Evolutionary conservation across 805 yeast genomes (phyloP), one percentile per base, ranked within the genome.

Genomic region (Candida golubevii): DNA sequence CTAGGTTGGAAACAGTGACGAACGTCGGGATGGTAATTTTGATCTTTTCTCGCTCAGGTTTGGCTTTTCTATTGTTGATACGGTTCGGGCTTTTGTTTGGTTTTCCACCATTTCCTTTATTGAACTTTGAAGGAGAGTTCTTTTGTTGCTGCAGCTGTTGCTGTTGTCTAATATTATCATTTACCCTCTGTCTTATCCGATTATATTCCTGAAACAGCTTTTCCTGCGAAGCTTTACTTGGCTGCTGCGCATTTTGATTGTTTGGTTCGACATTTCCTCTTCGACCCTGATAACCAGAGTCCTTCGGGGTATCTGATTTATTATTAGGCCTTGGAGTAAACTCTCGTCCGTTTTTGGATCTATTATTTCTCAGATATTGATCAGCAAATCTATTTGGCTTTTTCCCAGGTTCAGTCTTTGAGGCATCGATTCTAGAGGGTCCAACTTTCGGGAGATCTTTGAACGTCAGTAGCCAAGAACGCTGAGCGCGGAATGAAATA

Each of bases 1-100:
- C 85, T 36, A 91, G 69, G 50, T 89, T 85, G 3, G 91, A 74
- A 2, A 91, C 86, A 0, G 95, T 79, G 6, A 88, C 74, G 56
- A 84, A 89, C 8, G 85, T 77, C 1, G 97, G 97, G 28, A 91
- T 71, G n/a, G 60, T 55, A 35, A 71, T 61, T 42, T 62, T 62
- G 41, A 71, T 51, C 7, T 55, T 56, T 14, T 47, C 56, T 18
- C 35, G 33, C 12, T 41, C 43, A 38, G 15, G 48, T 34, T 42
- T 35, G 11, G 32, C 23, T 10, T 10, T 32, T 9, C 45, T 28
- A 26, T 45, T 15, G 32, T 35, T 27, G 33, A 29, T 10, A 11
- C 39, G 39, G 12, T 10, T 26, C 13, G 45, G 13, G 14, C 35
- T 37, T 34, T 44, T n/a, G 31, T 46, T 18, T 28, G 23, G 10